Percentiles rank a stretch among this genome's conserved stretches.
These are phyloP conservation scores for Lanmaoa pseudosensibilis DNA, from an alignment of 768 basidiomycete genomes.

Conservation along the genomic window DNA sequence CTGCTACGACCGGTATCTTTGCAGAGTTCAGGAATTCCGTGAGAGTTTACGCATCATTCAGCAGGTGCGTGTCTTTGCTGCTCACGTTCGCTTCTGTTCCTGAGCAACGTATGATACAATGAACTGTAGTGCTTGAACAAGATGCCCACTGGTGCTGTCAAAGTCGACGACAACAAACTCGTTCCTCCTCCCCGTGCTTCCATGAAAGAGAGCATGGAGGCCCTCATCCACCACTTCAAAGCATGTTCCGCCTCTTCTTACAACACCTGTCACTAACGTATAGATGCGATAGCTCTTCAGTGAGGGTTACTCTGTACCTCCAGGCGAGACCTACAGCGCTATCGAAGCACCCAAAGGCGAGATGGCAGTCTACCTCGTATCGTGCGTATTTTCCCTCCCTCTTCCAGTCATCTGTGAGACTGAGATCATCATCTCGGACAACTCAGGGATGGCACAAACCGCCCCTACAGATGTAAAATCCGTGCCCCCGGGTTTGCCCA, in stretches of 20 bases:
- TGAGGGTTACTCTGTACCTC: constrained; percentile 95
- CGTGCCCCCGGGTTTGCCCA: constrained; percentile 97
- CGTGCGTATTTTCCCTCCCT: constrained; percentile 47
- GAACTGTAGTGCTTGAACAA: constrained; percentile 86
- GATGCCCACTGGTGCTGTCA: constrained; percentile 89
- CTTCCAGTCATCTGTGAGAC: neutral
- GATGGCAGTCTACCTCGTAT: constrained; percentile 98
- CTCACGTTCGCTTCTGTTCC: neutral
- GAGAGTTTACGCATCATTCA: constrained; percentile 88
- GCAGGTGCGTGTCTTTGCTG: constrained; percentile 45
- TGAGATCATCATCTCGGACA: neutral
- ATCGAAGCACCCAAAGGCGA: constrained; percentile 99
- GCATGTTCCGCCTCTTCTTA: constrained; percentile 32
- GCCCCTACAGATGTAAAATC: constrained; percentile 96
- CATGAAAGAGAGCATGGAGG: constrained; percentile 99
- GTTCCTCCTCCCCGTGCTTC: constrained; percentile 93
- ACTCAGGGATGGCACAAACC: constrained; percentile 84
- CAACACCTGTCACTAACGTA: neutral
- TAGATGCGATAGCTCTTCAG: constrained; percentile 69
- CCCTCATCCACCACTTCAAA: constrained; percentile 98
- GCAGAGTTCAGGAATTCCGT: constrained; percentile 97
- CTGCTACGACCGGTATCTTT: constrained; percentile 97
- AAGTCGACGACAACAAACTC: constrained; percentile 97
- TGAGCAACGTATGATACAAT: neutral
- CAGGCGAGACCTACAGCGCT: constrained; percentile 93